Base-by-base conservation (phyloP, 2,329 filamentous ascomycete species). In the Colletotrichum cuscutae region DNA sequence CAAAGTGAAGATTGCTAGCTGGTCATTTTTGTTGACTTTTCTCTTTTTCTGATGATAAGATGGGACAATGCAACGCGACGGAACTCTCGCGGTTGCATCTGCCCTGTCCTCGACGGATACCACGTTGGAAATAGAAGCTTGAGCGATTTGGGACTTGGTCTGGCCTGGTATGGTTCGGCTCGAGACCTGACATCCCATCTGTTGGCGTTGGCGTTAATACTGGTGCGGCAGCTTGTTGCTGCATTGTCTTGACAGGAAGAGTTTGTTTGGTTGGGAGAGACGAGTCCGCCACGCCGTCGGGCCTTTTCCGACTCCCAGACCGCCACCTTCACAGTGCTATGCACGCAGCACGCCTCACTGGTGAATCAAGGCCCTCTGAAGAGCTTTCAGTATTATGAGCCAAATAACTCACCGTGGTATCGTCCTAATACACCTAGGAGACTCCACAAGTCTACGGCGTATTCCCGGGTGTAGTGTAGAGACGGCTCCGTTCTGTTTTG, bases 401-500 rank as follows among this genome's bases (percentile, higher is more conserved):
- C 61, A 63, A 63, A 63, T 63, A 63, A 35, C 52, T n/a, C 30
- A 63, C 30, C 12, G 61, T 37, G 42, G 61, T 26, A 54, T 53
- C 61, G 61, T 35, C 46, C 7, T 19, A 37, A 63, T 28, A 54
- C 3, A 35, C 13, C 46, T 26, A 54, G 12, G 3, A 6, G 19
- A n/a, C 42, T 11, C 42, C 42, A 49, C 42, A 49, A 49, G 15
- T 49, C 42, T n/a, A 49, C 42, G 42, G 42, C 42, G 42, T n/a
- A 5, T 24, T 42, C 11, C 12, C 26, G 32, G 59, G n/a, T 35
- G 46, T 28, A 63, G n/a, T 35, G 46, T 28, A 63, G 46, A 37
- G 12, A 46, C 60, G 15, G 28, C n/a, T 24, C 46, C 59, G 59
- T 63, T 59, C 59, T 72, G 65, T 69, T 72, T 72, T 72, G 69